phyloP scores from a whole-genome alignment of 805 yeast genomes.

The Wickerhamomyces mucosus region DNA sequence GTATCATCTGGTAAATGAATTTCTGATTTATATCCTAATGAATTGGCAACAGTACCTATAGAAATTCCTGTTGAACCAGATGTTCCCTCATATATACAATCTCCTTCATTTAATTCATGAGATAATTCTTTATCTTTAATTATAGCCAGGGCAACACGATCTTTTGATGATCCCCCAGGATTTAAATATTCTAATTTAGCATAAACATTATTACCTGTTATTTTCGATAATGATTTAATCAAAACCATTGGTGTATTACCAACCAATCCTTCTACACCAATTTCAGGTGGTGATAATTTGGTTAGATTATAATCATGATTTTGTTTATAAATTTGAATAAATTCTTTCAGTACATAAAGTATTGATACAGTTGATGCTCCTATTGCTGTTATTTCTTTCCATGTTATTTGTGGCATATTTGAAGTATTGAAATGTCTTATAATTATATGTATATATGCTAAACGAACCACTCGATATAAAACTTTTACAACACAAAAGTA shows the following conservation, averaged over 20 bases:
- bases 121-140: conserved; percentile 54
- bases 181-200: conserved; percentile 81
- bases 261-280: conserved; percentile 70
- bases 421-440: too few species aligned
- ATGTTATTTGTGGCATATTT: conserved; percentile 6
- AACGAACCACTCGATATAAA: too few species aligned
- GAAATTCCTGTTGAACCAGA: conserved; percentile 96
- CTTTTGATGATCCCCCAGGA: conserved; percentile 96
- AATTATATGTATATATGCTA: too few species aligned
- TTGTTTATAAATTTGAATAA: not conserved
- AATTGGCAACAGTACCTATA: conserved; percentile 80
- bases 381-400: conserved; percentile 18
- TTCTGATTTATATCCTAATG: conserved; percentile 82
- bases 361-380: conserved; percentile 13
- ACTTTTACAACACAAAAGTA: too few species aligned
- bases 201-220: conserved; percentile 74
- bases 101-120: conserved; percentile 53
- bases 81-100: conserved; percentile 86
- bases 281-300: conserved; percentile 22
- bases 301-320: conserved; percentile 5
- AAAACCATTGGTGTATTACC: conserved; percentile 86
- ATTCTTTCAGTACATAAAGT: conserved; percentile 5
- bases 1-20: conserved; percentile 96
- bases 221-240: conserved; percentile 56
- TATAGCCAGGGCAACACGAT: conserved; percentile 83